Base-by-base conservation (phyloP, 2,329 filamentous ascomycete species). In the Ophiognomonia clavigignenti-juglandacearum region DNA sequence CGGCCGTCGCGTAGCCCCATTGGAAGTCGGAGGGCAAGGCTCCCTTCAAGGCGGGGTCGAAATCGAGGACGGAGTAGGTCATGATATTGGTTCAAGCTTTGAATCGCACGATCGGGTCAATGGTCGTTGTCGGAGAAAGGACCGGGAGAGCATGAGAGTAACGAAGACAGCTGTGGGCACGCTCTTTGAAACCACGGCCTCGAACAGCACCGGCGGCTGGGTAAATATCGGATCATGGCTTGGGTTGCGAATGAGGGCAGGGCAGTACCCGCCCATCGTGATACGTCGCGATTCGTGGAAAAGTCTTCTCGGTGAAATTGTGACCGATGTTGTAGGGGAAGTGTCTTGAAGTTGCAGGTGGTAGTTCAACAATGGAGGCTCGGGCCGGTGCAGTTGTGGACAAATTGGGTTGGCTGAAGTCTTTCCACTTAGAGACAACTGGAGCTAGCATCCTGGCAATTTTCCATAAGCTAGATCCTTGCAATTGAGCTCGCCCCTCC, bases 1-100 rank as follows among this genome's bases (percentile, higher is more conserved):
- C 66, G 2, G 67, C 65, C 0, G 67, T 70, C 16, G 67, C 67
- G 46, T 61, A 70, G 20, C 67, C 67, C 64, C 64, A 70, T 39
- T 61, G 56, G 49, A 68, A 68, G 44, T 66, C 62, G 18, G 61
- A 43, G 4, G 61, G 61, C 13, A 68, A 57, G 11, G 55, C 47
- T 47, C 58, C 58, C 34, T 56, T 58, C 47, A 61, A 48, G 42
- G 57, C 48, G 3, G 55, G 49, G 41, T 61, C 59, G 29, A 61
- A 59, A 5, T 58, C 56, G 23, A 47, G 23, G 44, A 45, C 41
- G 22, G 47, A 47, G 18, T 52, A 52, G n/a, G 49, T 35, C 56
- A 57, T 53, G n/a, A n/a, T n/a, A n/a, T 26, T 4, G 16, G 10
- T 16, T 6, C 3, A 20, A 10, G 6, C 10, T 0, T 14, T 29